Evolutionary conservation across 1,139 yeast species (phyloP), one percentile per base, ranked within the genome.

Genomic region (Geotrichum carabidarum): DNA sequence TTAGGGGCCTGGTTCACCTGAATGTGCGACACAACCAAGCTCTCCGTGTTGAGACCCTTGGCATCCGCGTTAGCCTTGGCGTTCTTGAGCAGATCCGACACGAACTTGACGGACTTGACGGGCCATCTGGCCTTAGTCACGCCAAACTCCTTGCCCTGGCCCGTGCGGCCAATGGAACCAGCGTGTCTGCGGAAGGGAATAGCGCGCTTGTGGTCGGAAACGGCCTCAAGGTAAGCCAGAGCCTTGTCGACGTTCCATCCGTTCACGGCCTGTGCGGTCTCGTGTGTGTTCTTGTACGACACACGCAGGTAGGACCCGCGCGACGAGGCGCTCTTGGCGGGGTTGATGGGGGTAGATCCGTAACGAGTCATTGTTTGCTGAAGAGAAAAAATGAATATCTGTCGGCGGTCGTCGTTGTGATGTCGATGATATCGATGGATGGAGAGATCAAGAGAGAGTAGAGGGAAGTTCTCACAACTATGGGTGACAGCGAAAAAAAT

Each of bases 111-210:
- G 65, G 96, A 88, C 87, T 94, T 93, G 67, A 83, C 96, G 75
- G 99, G 99, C 99, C 99, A 93, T 89, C 99, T 91, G 72, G 98
- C 99, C 82, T 88, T 91, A 84, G 97, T 90, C 76, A 90, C 96
- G 80, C 98, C 99, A 74, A 91, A 94, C 83, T 93, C 99, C 82
- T 93, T 93, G 81, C 97, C 99, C 82, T 93, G 99, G 69, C 94
- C 96, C 71, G 99, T 88, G 82, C 99, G 89, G 77, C 99, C 99
- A 72, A 89, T 90, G 71, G 96, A 89, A 68, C 86, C 82, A 82
- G 86, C 86, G 82, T 82, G 91, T 83, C 96, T 85, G 84, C 99
- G 88, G 93, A 93, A 90, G 76, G 99, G 99, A 72, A 94, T 89
- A 72, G 98, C 99, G 86, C 98, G 93, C 83, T 94, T 84, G 83